Percentiles rank a stretch among this genome's conserved stretches.
These are phyloP conservation scores for Cadophora sp. DNA, from an alignment of 2,329 filamentous ascomycete genomes.

Conservation along the genomic window DNA sequence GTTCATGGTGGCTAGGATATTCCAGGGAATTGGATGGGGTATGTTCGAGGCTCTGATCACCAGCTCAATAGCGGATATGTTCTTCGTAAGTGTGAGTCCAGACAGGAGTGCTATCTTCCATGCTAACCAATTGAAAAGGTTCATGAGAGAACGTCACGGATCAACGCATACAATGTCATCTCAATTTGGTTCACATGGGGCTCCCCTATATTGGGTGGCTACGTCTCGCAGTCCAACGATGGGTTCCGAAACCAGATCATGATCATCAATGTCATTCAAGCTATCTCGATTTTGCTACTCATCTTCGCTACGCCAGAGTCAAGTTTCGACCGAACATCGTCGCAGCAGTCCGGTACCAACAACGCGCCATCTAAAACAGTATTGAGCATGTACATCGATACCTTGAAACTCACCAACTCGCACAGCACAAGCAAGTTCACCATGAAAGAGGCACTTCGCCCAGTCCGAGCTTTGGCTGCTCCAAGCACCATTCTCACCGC, in stretches of 20 bases:
- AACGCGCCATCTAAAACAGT: conserved; percentile 16
- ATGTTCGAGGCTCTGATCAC: conserved; percentile 61
- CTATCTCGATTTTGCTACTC: conserved; percentile 54
- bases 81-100: conserved; percentile 54
- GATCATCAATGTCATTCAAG: conserved; percentile 57
- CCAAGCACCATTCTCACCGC: conserved; percentile 57
- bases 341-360: not conserved
- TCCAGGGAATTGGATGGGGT: conserved; percentile 66
- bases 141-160: conserved; percentile 56
- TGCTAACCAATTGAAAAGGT: conserved; percentile 50
- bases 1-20: conserved; percentile 58
- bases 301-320: conserved; percentile 59
- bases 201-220: conserved; percentile 59
- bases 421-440: conserved; percentile 35
- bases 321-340: conserved; percentile 52
- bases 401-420: conserved; percentile 30
- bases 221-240: conserved; percentile 49
- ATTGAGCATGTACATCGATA: conserved; percentile 30
- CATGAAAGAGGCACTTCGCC: conserved; percentile 43
- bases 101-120: not conserved
- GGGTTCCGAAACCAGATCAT: conserved; percentile 58
- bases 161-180: conserved; percentile 54
- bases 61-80: conserved; percentile 61
- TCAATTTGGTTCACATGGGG: conserved; percentile 58
- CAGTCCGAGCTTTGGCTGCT: conserved; percentile 54